Conservation (phyloP, 495 filamentous ascomycete genomes). For the Annulohypoxylon stygium region DNA sequence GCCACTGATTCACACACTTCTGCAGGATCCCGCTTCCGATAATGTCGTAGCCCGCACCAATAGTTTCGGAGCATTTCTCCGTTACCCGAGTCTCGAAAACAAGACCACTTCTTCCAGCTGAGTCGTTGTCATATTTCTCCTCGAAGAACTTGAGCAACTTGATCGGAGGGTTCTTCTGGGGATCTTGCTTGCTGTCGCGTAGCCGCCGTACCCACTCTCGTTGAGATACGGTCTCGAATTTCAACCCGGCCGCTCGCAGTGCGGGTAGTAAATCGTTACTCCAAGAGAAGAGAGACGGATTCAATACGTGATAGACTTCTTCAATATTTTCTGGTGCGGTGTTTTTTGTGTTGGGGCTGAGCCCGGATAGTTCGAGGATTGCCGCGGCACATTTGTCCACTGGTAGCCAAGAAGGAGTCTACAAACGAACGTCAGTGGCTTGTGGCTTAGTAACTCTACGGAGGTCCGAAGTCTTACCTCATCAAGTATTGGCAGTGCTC, state of each 20-base stretch:
- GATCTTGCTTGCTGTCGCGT: constrained; percentile 55
- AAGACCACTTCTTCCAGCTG: constrained; percentile 39
- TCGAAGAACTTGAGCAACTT: constrained; percentile 71
- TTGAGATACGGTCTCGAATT: constrained; percentile 62
- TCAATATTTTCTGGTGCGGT: constrained; percentile 19
- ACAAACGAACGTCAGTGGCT: neutral
- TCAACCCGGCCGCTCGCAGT: constrained; percentile 56
- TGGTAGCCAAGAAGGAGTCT: constrained; percentile 65
- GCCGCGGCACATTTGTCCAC: constrained; percentile 64
- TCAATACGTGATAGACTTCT: constrained; percentile 68
- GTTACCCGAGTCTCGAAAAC: constrained; percentile 45
- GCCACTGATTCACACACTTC: constrained; percentile 49
- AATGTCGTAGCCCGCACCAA: constrained; percentile 42
- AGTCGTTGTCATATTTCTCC: constrained; percentile 60
- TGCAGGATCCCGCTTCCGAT: constrained; percentile 46
- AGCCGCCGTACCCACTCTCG: constrained; percentile 65
- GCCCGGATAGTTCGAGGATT: constrained; percentile 54
- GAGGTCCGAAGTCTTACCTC: constrained; percentile 44
- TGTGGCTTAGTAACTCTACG: constrained; percentile 17
- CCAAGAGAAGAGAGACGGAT: constrained; percentile 67
- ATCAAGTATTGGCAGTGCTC: constrained; percentile 64
- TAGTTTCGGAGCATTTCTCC: constrained; percentile 33
- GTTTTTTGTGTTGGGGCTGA: constrained; percentile 19
- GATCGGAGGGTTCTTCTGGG: constrained; percentile 69
- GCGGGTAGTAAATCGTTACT: constrained; percentile 60